Percentiles rank a stretch among this genome's conserved stretches.
Evolutionary conservation across 1,284 basidiomycete genomes (phyloP).

Genomic region (Moesziomyces parantarcticus): DNA sequence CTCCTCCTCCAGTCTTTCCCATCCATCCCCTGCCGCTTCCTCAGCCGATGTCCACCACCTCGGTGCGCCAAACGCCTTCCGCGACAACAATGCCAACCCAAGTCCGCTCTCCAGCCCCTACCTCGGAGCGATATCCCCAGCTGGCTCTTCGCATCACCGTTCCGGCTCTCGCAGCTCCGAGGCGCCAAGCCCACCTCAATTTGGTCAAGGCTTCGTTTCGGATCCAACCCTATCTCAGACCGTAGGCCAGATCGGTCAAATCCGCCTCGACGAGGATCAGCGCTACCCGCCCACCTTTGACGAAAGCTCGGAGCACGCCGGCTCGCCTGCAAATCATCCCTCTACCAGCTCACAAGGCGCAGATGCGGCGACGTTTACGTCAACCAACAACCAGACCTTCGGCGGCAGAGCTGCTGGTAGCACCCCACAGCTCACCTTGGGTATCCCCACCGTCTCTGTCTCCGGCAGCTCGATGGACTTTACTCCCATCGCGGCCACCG

Average conservation of each 20-base stretch:
- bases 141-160: constrained; percentile 24
- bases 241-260: constrained; percentile 40
- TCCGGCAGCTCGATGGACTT: constrained; percentile 41
- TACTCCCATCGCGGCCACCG: constrained; percentile 18
- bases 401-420: constrained; percentile 4
- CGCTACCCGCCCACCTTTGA: constrained; percentile 34
- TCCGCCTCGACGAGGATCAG: constrained; percentile 36
- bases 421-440: constrained; percentile 33
- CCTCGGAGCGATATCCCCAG: constrained; percentile 18
- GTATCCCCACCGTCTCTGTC: constrained; percentile 40
- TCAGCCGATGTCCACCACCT: constrained; percentile 12
- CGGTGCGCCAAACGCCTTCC: constrained; percentile 19
- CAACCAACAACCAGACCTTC: constrained; percentile 3
- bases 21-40: constrained; percentile 12
- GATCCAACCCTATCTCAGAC: constrained; percentile 29
- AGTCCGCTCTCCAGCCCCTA: constrained; percentile 43
- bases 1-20: constrained; percentile 3
- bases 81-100: constrained; percentile 26
- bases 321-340: constrained; percentile 15
- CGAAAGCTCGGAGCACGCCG: constrained; percentile 22
- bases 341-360: constrained; percentile 1
- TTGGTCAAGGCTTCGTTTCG: constrained; percentile 12
- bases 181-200: constrained; percentile 16
- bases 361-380: constrained; percentile 9
- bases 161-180: constrained; percentile 37